A percentile compares a stretch with the other conserved stretches of the same genome.
Evolutionary conservation across 176 grass and related monocot species (phyloP).

Genomic region (Metroxylon sagu): DNA sequence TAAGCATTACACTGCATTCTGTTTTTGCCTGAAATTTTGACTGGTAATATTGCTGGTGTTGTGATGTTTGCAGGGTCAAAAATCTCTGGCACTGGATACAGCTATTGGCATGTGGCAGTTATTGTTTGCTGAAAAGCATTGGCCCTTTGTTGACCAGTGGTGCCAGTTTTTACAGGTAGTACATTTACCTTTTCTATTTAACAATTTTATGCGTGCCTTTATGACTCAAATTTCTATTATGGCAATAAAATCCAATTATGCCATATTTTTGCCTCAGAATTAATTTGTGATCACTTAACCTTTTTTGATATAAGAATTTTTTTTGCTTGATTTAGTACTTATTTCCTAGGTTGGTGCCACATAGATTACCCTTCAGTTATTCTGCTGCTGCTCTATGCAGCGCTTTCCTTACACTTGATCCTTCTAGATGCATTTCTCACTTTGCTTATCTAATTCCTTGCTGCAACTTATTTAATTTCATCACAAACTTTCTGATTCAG

Average conservation of each 20-base stretch:
- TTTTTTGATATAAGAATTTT: too few relatives aligned
- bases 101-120: conserved; percentile 98
- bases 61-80: conserved; percentile 65
- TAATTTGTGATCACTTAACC: too few relatives aligned
- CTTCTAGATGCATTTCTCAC: not conserved
- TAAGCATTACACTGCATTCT: too few relatives aligned
- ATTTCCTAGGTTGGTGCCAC: too few relatives aligned
- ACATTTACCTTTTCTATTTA: conserved; percentile 15
- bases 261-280: too few relatives aligned
- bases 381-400: not conserved
- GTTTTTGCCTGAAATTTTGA: too few relatives aligned
- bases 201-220: not conserved
- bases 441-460: conserved; percentile 2
- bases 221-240: not conserved
- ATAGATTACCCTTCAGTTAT: too few relatives aligned
- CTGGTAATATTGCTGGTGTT: not conserved
- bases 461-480: not conserved
- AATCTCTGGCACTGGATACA: conserved; percentile 89
- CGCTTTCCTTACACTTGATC: not conserved
- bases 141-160: conserved; percentile 90
- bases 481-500: conserved; percentile 26
- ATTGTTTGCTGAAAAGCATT: conserved; percentile 86
- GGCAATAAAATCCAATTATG: too few relatives aligned
- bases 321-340: not conserved
- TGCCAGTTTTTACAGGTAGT: conserved; percentile 88